These are phyloP conservation scores for Aspergillus leporis DNA, from an alignment of 495 filamentous ascomycete species.

Conservation along the genomic window DNA sequence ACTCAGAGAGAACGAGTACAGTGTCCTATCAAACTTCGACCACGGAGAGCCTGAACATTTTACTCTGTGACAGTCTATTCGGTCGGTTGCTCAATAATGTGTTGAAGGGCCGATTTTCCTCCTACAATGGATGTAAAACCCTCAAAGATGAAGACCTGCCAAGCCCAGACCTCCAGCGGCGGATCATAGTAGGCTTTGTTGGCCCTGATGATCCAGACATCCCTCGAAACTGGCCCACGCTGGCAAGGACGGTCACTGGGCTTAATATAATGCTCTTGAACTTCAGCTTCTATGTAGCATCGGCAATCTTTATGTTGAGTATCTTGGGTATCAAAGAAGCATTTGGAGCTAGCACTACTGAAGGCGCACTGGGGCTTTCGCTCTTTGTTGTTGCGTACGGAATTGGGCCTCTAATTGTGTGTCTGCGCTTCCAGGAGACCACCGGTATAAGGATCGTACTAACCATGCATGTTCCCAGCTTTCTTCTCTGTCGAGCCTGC, in stretches of 20 bases:
- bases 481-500: constrained; percentile 44
- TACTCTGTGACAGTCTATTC: neutral
- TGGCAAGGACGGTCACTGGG: constrained; percentile 6
- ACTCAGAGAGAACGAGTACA: too few species aligned
- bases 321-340: constrained; percentile 28
- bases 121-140: neutral
- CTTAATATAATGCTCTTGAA: constrained; percentile 34
- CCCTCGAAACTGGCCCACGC: constrained; percentile 11
- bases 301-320: constrained; percentile 46
- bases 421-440: too few species aligned
- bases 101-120: neutral
- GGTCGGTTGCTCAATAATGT: neutral
- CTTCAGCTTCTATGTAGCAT: constrained; percentile 49
- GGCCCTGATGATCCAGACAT: neutral
- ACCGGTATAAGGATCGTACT: too few species aligned
- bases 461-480: constrained; percentile 15
- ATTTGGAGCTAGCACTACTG: constrained; percentile 43
- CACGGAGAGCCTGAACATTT: too few species aligned
- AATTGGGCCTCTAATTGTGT: constrained; percentile 37
- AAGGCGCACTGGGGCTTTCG: constrained; percentile 47
- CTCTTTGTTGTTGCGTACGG: constrained; percentile 46
- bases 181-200: neutral
- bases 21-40: too few species aligned
- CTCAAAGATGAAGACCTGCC: neutral
- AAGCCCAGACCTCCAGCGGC: neutral